Base-by-base conservation (phyloP, 1,139 yeast species). In the Taphrina populina region DNA sequence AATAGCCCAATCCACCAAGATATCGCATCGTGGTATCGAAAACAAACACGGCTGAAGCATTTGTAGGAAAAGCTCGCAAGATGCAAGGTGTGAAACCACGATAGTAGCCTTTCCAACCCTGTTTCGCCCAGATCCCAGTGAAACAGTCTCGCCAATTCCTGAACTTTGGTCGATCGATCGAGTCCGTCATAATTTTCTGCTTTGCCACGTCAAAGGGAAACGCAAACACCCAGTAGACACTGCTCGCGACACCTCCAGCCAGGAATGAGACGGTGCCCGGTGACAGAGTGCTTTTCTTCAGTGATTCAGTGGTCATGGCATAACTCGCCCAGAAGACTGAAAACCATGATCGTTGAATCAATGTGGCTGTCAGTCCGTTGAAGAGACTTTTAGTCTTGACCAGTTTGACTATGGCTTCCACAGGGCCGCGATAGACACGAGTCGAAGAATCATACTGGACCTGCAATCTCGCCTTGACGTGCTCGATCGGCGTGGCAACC, bases 321-420 rank as follows among this genome's bases (percentile, higher is more conserved):
- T 88, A 88, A 0, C 95, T 82, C 1, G 95, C 95, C 96, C 96
- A 88, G 94, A 95, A 88, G 60, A 86, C 86, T 37, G 86, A 75
- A 66, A 88, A 88, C 70, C 86, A 86, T 0, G 95, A 82, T 65
- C 96, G 76, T 71, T 88, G 88, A 11, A 88, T 76, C 84, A 88
- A 81, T 0, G 96, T 88, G 10, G 95, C 82, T n/a, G 82, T 69
- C 52, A 88, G 73, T 13, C 56, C 56, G 5, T 52, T 33, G 30
- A 41, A 52, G 29, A 52, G 36, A 15, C 30, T 26, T 4, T 40
- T 29, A 13, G 39, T 32, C 7, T 40, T 29, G 11, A 49, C 26
- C 32, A 49, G 46, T 15, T 36, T 24, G 84, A 47, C 61, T 24
- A 54, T 53, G 3, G 73, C 73, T 66, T 86, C 88, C 34, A 88